Percentiles rank a stretch among this genome's conserved stretches.
phyloP scores from a whole-genome alignment of 176 grass and related monocot species.

The Triticum turgidum region DNA sequence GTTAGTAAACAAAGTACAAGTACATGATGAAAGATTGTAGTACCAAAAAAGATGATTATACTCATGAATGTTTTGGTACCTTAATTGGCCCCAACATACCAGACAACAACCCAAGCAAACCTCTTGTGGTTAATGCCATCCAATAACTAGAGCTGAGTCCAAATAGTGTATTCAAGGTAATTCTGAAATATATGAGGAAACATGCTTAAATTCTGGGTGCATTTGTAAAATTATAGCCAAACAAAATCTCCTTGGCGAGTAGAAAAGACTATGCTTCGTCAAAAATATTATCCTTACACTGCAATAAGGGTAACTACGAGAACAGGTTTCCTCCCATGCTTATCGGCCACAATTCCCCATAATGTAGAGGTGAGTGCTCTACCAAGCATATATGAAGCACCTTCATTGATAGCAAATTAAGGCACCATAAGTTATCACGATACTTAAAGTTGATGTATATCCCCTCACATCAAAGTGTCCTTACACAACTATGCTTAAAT shows the following conservation, averaged over 20 bases:
- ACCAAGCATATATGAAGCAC: constrained; percentile 65
- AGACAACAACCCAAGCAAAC: constrained; percentile 47
- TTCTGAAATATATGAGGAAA: constrained; percentile 33
- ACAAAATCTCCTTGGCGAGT: neutral
- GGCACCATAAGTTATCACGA: neutral
- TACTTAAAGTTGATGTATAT: neutral
- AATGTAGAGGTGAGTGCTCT: constrained; percentile 60
- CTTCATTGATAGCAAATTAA: constrained; percentile 45
- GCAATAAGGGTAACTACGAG: constrained; percentile 52
- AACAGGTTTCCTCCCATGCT: constrained; percentile 71
- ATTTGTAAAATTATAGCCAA: neutral
- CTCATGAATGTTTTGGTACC: constrained; percentile 30
- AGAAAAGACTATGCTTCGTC: neutral
- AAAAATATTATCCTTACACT: constrained; percentile 44
- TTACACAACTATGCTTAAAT: neutral
- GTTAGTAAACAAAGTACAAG: neutral
- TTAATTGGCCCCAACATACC: constrained; percentile 61
- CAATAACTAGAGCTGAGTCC: constrained; percentile 68
- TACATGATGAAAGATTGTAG: neutral
- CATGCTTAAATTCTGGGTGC: neutral
- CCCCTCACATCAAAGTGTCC: neutral
- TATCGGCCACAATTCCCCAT: constrained; percentile 75
- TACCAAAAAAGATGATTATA: neutral
- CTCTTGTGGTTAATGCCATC: constrained; percentile 60
- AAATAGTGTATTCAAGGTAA: constrained; percentile 62